Base-by-base conservation (phyloP, 306 rosid genomes). In the Quercus engelmannii region DNA sequence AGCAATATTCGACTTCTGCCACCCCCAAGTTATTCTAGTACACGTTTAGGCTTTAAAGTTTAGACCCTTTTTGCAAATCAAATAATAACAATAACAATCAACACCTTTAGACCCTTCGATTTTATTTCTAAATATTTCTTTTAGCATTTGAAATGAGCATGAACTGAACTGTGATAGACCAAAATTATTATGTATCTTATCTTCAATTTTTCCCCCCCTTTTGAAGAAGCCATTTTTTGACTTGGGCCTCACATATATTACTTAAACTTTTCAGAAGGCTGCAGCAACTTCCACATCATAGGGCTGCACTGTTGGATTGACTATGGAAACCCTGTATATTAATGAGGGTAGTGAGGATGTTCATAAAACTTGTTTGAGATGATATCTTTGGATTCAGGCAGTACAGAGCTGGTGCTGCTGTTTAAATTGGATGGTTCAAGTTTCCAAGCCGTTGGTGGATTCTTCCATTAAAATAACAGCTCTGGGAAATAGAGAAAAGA, bases 191-290 rank as follows among this genome's bases (percentile, higher is more conserved):
- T 67, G 19, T 28, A 30, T 31, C 49, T 65, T 31, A 0, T 2
- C 4, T 65, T 30, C 71, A 18, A 12, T 4, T 55, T 55, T 8
- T 19, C 30, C 31, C 3, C 1, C 8, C 4, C 26, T 26, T 58
- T 59, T 0, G 25, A 6, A 4, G 67, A 17, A 67, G 6, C 14
- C 46, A 64, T 38, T 64, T 56, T 74, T 11, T 33, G 6, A 8
- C 55, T 58, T 13, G 10, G 65, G 19, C 74, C 82, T 80, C 26
- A 74, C 49, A 63, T 18, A n/a, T 55, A 12, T 54, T n/a, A 56
- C 19, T 8, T 61, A 74, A 57, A 69, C 62, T 76, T 83, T 82
- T 80, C 87, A 90, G 97, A 92, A 87, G 84, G 90, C 89, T 77
- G 82, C 92, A 30, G 84, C 92, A 61, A 57, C 74, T 80, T 46